Percentiles rank a stretch among this genome's conserved stretches.
These are phyloP conservation scores for Yarrowia divulgata DNA, from an alignment of 805 yeast species.

Conservation along the genomic window DNA sequence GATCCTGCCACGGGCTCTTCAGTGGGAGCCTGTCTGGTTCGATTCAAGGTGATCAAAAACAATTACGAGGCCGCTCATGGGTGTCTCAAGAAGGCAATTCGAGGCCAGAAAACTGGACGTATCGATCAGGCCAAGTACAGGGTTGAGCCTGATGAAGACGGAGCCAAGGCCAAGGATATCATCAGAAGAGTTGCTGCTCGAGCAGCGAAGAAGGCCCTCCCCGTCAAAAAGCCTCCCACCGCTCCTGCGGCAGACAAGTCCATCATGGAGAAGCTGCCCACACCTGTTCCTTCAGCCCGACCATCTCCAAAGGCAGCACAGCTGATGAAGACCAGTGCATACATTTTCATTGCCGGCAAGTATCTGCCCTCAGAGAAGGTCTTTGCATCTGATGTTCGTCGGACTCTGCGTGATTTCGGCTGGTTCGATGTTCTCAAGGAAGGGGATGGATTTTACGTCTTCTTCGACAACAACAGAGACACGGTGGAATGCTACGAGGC, in stretches of 20 bases:
- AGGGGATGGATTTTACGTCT: slow-evolving; percentile 69
- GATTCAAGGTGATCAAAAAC: slow-evolving; percentile 66
- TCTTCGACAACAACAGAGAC: slow-evolving; percentile 66
- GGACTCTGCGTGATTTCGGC: slow-evolving; percentile 62
- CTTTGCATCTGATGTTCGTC: slow-evolving; percentile 64
- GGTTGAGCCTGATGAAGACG: slow-evolving; percentile 49
- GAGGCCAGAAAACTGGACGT: slow-evolving; percentile 55
- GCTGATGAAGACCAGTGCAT: slow-evolving; percentile 44
- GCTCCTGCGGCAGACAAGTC: slow-evolving; percentile 32
- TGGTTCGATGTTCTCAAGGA: slow-evolving; percentile 74
- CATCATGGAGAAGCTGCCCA: slow-evolving; percentile 17
- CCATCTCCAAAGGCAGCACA: slow-evolving; percentile 20
- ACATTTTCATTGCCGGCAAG: slow-evolving; percentile 45
- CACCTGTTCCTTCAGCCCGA: slow-evolving; percentile 29
- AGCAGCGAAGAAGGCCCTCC: slow-evolving; percentile 35
- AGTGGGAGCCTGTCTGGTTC: slow-evolving; percentile 70
- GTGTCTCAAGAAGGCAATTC: slow-evolving; percentile 57
- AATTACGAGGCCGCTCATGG: slow-evolving; percentile 55
- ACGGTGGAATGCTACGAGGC: slow-evolving; percentile 65
- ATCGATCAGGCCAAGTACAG: slow-evolving; percentile 60
- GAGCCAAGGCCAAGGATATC: slow-evolving; percentile 45
- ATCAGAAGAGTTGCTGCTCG: slow-evolving; percentile 38
- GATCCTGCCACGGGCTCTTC: slow-evolving; percentile 83
- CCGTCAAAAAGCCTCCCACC: slow-evolving; percentile 16
- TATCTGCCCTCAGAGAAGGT: slow-evolving; percentile 51